A percentile compares a stretch with the other conserved stretches of the same genome.
Evolutionary conservation across 2,329 filamentous ascomycete genomes (phyloP).

Genomic region (Xylaria digitata): DNA sequence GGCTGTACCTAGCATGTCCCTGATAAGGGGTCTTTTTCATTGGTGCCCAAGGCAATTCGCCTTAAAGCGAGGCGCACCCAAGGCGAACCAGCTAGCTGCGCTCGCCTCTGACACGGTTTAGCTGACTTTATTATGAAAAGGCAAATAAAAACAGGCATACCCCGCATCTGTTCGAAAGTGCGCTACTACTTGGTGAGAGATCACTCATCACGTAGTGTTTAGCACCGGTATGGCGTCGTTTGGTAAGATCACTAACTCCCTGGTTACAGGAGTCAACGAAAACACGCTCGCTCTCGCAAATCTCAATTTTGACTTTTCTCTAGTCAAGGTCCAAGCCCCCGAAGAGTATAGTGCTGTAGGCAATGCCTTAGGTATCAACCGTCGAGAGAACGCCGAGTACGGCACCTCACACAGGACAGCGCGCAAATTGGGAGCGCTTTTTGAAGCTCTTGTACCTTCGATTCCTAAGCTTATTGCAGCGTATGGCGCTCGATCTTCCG

Average conservation of each 20-base stretch:
- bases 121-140: too few relatives aligned
- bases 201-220: too few relatives aligned
- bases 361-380: not conserved
- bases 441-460: slow-evolving; percentile 15
- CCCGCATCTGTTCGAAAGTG: too few relatives aligned
- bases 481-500: slow-evolving; percentile 11
- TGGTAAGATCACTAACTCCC: not conserved
- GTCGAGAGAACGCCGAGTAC: slow-evolving; percentile 24
- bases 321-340: not conserved
- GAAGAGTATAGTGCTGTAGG: not conserved
- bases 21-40: too few relatives aligned
- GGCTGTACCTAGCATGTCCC: too few relatives aligned
- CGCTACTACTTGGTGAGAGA: too few relatives aligned
- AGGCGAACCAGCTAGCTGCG: too few relatives aligned
- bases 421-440: slow-evolving; percentile 19
- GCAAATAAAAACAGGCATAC: too few relatives aligned
- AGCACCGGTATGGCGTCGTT: not conserved
- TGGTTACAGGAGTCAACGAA: not conserved
- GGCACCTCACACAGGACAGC: slow-evolving; percentile 22
- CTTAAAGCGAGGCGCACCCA: too few relatives aligned
- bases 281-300: not conserved
- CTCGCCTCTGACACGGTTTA: too few relatives aligned
- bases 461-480: slow-evolving; percentile 15
- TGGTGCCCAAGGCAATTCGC: too few relatives aligned
- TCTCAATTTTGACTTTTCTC: not conserved